phyloP scores from a whole-genome alignment of 495 filamentous ascomycete genomes.

The Hypomontagnella submonticulosa region DNA sequence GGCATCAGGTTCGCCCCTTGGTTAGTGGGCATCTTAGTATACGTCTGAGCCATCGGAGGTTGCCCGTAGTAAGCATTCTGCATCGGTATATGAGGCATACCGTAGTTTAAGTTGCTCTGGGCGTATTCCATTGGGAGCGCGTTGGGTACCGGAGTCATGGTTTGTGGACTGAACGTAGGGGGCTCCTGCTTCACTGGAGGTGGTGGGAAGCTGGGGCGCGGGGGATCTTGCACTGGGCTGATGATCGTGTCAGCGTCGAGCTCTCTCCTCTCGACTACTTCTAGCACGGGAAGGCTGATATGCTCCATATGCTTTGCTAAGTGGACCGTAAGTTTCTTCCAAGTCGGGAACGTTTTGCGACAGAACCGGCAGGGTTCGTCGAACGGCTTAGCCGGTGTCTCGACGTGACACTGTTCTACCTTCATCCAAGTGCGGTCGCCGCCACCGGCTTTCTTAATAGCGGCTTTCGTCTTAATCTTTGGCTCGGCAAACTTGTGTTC shows the following conservation, averaged over 20 bases:
- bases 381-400: conserved; percentile 70
- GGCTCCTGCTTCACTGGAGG: conserved; percentile 51
- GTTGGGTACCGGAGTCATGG: conserved; percentile 12
- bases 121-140: conserved; percentile 34
- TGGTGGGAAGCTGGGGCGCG: conserved; percentile 53
- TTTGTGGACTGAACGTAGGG: conserved; percentile 30
- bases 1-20: conserved; percentile 36
- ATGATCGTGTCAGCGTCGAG: conserved; percentile 70
- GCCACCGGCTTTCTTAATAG: conserved; percentile 63
- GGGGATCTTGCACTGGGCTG: conserved; percentile 69
- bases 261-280: conserved; percentile 71
- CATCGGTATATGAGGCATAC: conserved; percentile 26
- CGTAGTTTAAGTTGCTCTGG: conserved; percentile 32
- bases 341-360: conserved; percentile 79
- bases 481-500: conserved; percentile 92
- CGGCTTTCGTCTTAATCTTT: conserved; percentile 68
- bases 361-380: conserved; percentile 95
- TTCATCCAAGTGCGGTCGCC: conserved; percentile 76
- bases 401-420: conserved; percentile 82
- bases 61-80: conserved; percentile 35
- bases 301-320: conserved; percentile 97
- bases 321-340: conserved; percentile 96
- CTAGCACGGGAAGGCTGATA: conserved; percentile 85
- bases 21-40: conserved; percentile 34
- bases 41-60: conserved; percentile 26